Percentiles rank a stretch among this genome's conserved stretches.
Evolutionary conservation across 2,329 filamentous ascomycete genomes (phyloP).

Genomic region (Hymenoscyphus fructigenus): DNA sequence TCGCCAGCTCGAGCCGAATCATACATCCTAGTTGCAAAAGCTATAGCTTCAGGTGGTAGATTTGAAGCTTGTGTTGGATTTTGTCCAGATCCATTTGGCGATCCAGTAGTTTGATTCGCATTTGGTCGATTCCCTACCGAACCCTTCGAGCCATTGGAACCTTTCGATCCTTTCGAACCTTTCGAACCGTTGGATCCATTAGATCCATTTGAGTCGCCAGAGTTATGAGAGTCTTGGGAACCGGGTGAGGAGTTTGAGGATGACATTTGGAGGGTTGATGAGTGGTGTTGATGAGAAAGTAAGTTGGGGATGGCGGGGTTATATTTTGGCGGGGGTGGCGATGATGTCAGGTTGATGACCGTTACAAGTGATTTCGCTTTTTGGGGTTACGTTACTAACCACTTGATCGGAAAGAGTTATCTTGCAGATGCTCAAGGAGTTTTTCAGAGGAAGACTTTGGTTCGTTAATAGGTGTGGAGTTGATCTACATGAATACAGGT

Average conservation of each 20-base stretch:
- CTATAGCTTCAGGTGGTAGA: conserved; percentile 60
- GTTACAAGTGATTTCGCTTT: neutral
- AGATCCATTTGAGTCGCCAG: neutral
- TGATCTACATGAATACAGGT: no score
- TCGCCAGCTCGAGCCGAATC: conserved; percentile 63
- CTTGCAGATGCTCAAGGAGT: no score
- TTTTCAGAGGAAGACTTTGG: no score
- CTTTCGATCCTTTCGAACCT: neutral
- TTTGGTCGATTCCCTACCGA: neutral
- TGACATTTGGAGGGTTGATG: neutral
- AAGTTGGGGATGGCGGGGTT: neutral
- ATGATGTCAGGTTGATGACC: neutral
- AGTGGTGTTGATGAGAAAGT: neutral
- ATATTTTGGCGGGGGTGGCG: conserved; percentile 1
- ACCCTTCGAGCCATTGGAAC: neutral
- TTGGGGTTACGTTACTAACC: neutral
- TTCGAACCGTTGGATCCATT: neutral
- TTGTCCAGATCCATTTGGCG: no score
- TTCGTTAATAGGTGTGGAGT: no score
- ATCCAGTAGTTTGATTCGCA: conserved; percentile 1
- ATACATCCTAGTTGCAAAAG: conserved; percentile 65
- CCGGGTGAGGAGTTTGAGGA: neutral
- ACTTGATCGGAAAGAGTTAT: neutral
- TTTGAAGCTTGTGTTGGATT: no score
- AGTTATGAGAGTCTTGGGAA: neutral